A percentile compares a stretch with the other conserved stretches of the same genome.
Evolutionary conservation across 257 asterid species (phyloP).

Genomic region (Oldenlandia corymbosa): DNA sequence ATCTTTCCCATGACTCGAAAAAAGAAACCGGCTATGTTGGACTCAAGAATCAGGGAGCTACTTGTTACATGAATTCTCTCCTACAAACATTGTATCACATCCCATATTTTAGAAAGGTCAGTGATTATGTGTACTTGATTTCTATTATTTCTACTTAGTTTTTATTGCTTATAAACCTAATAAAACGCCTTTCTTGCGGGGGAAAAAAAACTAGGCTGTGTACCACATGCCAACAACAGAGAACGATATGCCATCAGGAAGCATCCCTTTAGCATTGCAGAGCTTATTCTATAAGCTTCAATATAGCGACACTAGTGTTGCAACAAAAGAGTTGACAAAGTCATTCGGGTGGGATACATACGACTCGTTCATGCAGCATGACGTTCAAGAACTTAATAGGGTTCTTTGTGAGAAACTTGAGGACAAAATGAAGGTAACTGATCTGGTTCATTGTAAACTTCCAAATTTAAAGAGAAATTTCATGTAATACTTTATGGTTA

Average conservation of each 20-base stretch:
- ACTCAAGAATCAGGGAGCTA: conserved; percentile 70
- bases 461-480: neutral
- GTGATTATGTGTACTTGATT: neutral
- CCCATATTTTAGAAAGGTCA: conserved; percentile 52
- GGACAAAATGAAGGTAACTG: conserved; percentile 76
- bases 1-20: conserved; percentile 63
- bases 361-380: conserved; percentile 86
- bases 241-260: conserved; percentile 71
- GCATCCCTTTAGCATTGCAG: conserved; percentile 83
- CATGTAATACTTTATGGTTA: neutral
- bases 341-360: conserved; percentile 86
- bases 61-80: conserved; percentile 72
- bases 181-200: conserved; percentile 15
- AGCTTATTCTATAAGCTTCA: conserved; percentile 83
- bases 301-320: conserved; percentile 70
- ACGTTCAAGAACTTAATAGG: conserved; percentile 82
- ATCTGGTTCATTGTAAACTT: neutral
- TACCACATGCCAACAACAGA: conserved; percentile 91
- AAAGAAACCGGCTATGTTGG: conserved; percentile 72
- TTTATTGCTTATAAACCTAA: neutral
- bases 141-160: neutral
- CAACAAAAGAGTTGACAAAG: conserved; percentile 81
- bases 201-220: conserved; percentile 47
- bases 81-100: conserved; percentile 67
- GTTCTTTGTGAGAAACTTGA: conserved; percentile 84